phyloP scores from a whole-genome alignment of 2,329 filamentous ascomycete genomes.

The Colletotrichum navitas region DNA sequence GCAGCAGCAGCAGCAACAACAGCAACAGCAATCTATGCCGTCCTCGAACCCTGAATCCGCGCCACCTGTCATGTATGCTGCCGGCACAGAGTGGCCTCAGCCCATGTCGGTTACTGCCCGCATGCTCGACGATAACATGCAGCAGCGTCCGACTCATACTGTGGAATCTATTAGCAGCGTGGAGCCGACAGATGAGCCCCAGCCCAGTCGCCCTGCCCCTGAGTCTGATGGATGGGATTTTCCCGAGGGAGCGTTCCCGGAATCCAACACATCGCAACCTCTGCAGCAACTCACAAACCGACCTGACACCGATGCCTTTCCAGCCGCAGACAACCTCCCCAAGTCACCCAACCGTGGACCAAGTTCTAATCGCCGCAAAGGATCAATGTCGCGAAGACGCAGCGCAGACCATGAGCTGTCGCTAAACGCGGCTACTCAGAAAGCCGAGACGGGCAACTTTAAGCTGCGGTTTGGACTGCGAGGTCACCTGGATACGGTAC shows the following conservation, averaged over 20 bases:
- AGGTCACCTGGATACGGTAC: conserved; percentile 93
- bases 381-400: conserved; percentile 79
- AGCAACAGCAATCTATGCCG: conserved; percentile 55
- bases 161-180: conserved; percentile 55
- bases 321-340: conserved; percentile 81
- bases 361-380: conserved; percentile 81
- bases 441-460: conserved; percentile 81
- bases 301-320: conserved; percentile 90
- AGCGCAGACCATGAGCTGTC: conserved; percentile 76
- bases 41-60: conserved; percentile 65
- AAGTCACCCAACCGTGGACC: conserved; percentile 83
- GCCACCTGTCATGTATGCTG: conserved; percentile 55
- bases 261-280: conserved; percentile 61
- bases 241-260: conserved; percentile 78
- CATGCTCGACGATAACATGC: conserved; percentile 51
- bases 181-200: conserved; percentile 57
- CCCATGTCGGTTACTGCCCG: conserved; percentile 46
- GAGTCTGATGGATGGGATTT: conserved; percentile 92
- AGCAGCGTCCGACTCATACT: conserved; percentile 52
- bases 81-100: conserved; percentile 50
- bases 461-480: conserved; percentile 93
- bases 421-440: conserved; percentile 63
- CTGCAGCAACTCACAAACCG: conserved; percentile 67
- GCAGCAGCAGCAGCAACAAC: conserved; percentile 57
- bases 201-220: conserved; percentile 54